Evolutionary conservation across 2,329 filamentous ascomycete species (phyloP), one percentile per base, ranked within the genome.

Genomic region (Penicillium sp.): DNA sequence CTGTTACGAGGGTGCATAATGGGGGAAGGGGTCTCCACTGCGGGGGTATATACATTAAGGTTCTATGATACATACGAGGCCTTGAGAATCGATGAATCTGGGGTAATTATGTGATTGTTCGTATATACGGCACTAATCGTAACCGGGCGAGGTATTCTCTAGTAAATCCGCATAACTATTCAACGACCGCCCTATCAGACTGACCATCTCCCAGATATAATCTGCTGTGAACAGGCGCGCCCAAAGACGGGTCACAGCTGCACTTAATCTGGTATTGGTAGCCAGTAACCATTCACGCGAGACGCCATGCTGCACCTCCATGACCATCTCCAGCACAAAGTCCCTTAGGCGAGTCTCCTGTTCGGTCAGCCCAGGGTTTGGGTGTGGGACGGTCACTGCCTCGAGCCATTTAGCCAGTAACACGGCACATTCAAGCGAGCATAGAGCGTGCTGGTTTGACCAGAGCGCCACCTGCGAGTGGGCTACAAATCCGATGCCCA

Each of bases 371-470:
- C 29, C 29, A 0, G 65, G 64, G 3, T 55, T 46, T 0, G 61
- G 63, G 29, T 59, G 44, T 0, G 48, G 34, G 0, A 60, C 58
- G 0, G 64, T 67, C 3, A 61, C 63, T 3, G 56, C 61, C 18
- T 68, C 64, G 1, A 68, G 59, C 65, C 65, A 68, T 37, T 79
- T 80, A 11, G 74, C 75, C 0, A 80, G 60, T 2, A 81, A 61
- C 0, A 80, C 71, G 0, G 76, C 76, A 16, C 77, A 79, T 53
- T 81, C 78, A 0, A 81, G 65, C 1, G 74, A 75, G 3, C 75
- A 77, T 0, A 80, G 65, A 0, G 76, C 76, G 42, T 80, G 77
- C n/a, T 78, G 69, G 2, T 78, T 76, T 4, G 75, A 78, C 77
- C 77, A 80, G 39, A 79, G 75, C 36, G 78, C 77, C 0, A 77